Evolutionary conservation across 805 yeast genomes (phyloP), one percentile per base, ranked within the genome.

Genomic region (Schwanniomyces occidentalis): DNA sequence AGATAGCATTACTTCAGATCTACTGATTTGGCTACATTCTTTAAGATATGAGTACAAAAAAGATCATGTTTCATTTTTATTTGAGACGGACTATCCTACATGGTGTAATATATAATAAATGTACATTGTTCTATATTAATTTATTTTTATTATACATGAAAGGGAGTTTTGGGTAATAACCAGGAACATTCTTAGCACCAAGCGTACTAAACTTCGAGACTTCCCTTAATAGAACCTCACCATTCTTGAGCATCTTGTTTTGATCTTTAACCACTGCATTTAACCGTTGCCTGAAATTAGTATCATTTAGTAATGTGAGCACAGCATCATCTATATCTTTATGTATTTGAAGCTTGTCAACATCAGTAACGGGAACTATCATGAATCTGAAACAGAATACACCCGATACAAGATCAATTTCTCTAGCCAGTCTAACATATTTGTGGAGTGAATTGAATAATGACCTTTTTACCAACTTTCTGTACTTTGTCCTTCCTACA

Each of bases 1-100:
- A 8, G 58, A 55, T 27, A 61, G 56, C 8, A 49, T 52, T 16
- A 43, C 49, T 10, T 46, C 56, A 4, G 57, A 56, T 13, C 46
- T 54, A 42, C 52, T 54, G 8, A 58, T 77, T 20, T 76, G 69
- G 63, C 55, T 77, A 34, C 82, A 77, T 56, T 75, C 82, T 2
- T 56, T 46, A 25, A 53, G 54, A 22, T 73, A 76, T 40, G 32
- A 37, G 28, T 44, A 44, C 31, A 17, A 33, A n/a, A 30, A 24
- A 4, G 49, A 49, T 16, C 58, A 45, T 3, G 50, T 39, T 2
- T 40, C 46, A 2, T 58, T 72, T 54, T 44, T 47, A 6, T 78
- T 65, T 41, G 56, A 67, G 36, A 69, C 81, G 0, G 51, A 47
- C 1, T 34, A 52, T 13, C 85, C 85, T 0, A 21, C 29, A 0